Conservation (phyloP, 768 basidiomycete species). For the Boletus reticuloceps region DNA sequence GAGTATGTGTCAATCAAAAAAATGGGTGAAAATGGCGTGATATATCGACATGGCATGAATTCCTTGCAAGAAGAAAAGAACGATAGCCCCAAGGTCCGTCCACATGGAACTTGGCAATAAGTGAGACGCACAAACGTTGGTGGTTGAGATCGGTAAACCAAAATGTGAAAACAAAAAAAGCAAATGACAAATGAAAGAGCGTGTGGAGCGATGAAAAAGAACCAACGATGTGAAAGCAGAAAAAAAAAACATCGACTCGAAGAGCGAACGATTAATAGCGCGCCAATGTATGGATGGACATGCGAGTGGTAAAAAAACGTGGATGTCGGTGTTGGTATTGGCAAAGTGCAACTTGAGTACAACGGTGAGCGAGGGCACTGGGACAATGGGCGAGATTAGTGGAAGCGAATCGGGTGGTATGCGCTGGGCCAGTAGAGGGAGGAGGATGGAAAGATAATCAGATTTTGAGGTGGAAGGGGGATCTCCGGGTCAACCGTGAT, state of each 20-base stretch:
- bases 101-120: neutral
- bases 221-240: neutral
- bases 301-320: neutral
- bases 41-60: slow-evolving; percentile 12
- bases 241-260: slow-evolving; percentile 5
- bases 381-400: too few relatives aligned
- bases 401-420: neutral
- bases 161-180: neutral
- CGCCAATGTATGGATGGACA: slow-evolving; percentile 13
- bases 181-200: slow-evolving; percentile 2
- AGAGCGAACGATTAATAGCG: slow-evolving; percentile 5
- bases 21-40: neutral
- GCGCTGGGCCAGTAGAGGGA: neutral
- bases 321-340: slow-evolving; percentile 1
- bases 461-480: neutral
- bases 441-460: neutral
- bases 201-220: neutral
- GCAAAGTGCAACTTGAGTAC: slow-evolving; percentile 17
- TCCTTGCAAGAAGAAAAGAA: slow-evolving; percentile 11
- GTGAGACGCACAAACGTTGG: neutral
- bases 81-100: neutral
- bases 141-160: neutral
- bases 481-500: neutral
- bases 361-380: slow-evolving; percentile 6
- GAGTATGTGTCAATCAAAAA: neutral